Evolutionary conservation across 2,329 filamentous ascomycete genomes (phyloP), one percentile per base, ranked within the genome.

Genomic region (Fusarium secorum): DNA sequence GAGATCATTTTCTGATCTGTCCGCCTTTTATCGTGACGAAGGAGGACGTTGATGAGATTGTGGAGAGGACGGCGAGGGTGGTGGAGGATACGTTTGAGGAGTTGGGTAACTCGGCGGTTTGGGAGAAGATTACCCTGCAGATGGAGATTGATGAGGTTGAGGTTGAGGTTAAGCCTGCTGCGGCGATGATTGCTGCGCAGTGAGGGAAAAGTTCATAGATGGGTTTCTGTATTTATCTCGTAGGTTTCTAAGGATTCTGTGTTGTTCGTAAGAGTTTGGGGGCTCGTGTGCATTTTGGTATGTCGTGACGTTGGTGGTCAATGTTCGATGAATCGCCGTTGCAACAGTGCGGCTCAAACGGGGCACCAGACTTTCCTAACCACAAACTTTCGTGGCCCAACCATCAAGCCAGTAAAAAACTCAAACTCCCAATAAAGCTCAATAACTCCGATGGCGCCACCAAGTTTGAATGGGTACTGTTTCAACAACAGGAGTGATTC

Each of bases 1-100:
- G 72, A 0, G 72, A 74, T 20, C 70, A 74, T 28, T 74, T 74
- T 6, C 15, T 74, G 2, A 48, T 74, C 45, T 73, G 67, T 7
- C 72, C 72, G 0, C 72, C 72, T 4, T 74, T 73, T 11, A 68
- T 73, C 7, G 64, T 74, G 4, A 48, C 62, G 0, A 42, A 72
- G 38, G 24, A 39, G 5, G 72, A 74, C 33, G 41, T 74, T 2
- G 70, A 74, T 20, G 64, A 72, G 11, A 74, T 74, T 35, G 70
- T 74, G 5, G 59, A 71, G 14, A 63, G 72, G 5, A 67, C 68
- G 6, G 62, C 55, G 7, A 38, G 65, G 8, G 72, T 74, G 1
- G 35, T 74, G 4, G 55, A 70, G 35, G 71, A 74, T 24, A 74
- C 72, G 0, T 74, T 74, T 33, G 39, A 60, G 1, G 69, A 73